Conservation (phyloP, 2,329 filamentous ascomycete genomes). For the Lithohypha guttulata region DNA sequence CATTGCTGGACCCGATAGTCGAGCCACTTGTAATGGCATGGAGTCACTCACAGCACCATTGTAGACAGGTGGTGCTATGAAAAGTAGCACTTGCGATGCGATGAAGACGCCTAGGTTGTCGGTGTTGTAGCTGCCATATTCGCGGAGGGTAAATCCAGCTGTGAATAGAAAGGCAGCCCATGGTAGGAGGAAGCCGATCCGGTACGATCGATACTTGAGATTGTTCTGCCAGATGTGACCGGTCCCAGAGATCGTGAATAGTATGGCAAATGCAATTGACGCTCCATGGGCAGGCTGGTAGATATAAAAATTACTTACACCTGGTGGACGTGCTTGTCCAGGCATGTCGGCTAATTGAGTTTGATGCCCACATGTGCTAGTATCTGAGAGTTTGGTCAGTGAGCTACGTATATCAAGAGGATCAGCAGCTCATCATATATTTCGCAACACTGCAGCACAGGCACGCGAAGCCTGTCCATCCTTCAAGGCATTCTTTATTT, state of each 20-base stretch:
- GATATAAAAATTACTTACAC: slow-evolving; percentile 24
- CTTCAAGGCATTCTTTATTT: no score
- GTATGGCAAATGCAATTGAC: slow-evolving; percentile 31
- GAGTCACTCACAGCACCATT: slow-evolving; percentile 41
- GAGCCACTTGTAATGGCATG: no score
- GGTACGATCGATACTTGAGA: slow-evolving; percentile 32
- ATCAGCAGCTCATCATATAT: no score
- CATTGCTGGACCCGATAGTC: no score
- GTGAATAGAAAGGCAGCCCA: slow-evolving; percentile 34
- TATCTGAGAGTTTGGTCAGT: no score
- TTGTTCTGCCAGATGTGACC: slow-evolving; percentile 31
- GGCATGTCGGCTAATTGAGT: no score
- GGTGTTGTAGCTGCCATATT: slow-evolving; percentile 28
- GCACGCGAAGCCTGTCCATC: no score
- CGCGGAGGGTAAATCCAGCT: slow-evolving; percentile 29
- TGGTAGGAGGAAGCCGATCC: slow-evolving; percentile 32
- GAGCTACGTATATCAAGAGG: no score
- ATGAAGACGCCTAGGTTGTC: slow-evolving; percentile 30
- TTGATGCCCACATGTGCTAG: no score
- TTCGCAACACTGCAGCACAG: no score
- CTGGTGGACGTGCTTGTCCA: background rate
- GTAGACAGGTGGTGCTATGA: slow-evolving; percentile 33
- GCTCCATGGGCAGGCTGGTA: slow-evolving; percentile 34
- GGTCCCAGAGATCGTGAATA: slow-evolving; percentile 30
- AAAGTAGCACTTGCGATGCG: slow-evolving; percentile 29